Percentiles rank a stretch among this genome's conserved stretches.
phyloP scores from a whole-genome alignment of 371 early-diverging fungal species.

The Coemansia sp. region DNA sequence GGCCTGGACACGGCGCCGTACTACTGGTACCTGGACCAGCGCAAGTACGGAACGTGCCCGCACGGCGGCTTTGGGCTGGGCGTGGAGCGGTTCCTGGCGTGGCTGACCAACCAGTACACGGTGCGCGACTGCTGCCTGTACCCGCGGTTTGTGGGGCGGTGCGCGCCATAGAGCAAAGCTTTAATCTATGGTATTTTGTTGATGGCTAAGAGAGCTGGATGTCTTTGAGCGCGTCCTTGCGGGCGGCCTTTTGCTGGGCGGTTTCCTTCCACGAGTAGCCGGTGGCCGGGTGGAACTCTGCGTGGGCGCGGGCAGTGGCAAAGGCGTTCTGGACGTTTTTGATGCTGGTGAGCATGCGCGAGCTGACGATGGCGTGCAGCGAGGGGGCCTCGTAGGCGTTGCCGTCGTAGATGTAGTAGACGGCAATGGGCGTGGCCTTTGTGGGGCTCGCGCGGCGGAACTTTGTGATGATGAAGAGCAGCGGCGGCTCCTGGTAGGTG shows the following conservation, averaged over 20 bases:
- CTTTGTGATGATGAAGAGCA: slow-evolving; percentile 82
- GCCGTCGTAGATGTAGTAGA: slow-evolving; percentile 87
- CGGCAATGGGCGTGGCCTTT: slow-evolving; percentile 64
- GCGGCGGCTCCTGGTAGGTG: slow-evolving; percentile 71
- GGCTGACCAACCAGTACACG: slow-evolving; percentile 91
- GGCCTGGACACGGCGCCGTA: slow-evolving; percentile 97
- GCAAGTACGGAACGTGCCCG: slow-evolving; percentile 97
- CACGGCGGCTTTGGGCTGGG: slow-evolving; percentile 99
- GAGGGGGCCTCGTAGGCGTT: slow-evolving; percentile 94
- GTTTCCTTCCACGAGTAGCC: slow-evolving; percentile 75
- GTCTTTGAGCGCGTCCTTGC: slow-evolving; percentile 36
- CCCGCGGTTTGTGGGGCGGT: slow-evolving; percentile 93
- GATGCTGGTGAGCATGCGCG: slow-evolving; percentile 72
- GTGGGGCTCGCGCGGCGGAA: slow-evolving; percentile 65
- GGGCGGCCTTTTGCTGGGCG: slow-evolving; percentile 22
- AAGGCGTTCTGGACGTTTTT: slow-evolving; percentile 70
- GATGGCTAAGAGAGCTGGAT: slow-evolving; percentile 1
- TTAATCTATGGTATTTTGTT: not conserved
- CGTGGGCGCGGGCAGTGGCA: slow-evolving; percentile 61
- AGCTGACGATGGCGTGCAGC: slow-evolving; percentile 75
- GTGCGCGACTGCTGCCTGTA: slow-evolving; percentile 96
- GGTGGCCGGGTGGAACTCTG: slow-evolving; percentile 70
- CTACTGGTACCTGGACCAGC: slow-evolving; percentile 99
- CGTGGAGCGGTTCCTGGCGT: slow-evolving; percentile 98
- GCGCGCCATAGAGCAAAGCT: slow-evolving; percentile 63